Evolutionary conservation across 495 filamentous ascomycete genomes (phyloP).

Genomic region (Aspergillus hancockii): DNA sequence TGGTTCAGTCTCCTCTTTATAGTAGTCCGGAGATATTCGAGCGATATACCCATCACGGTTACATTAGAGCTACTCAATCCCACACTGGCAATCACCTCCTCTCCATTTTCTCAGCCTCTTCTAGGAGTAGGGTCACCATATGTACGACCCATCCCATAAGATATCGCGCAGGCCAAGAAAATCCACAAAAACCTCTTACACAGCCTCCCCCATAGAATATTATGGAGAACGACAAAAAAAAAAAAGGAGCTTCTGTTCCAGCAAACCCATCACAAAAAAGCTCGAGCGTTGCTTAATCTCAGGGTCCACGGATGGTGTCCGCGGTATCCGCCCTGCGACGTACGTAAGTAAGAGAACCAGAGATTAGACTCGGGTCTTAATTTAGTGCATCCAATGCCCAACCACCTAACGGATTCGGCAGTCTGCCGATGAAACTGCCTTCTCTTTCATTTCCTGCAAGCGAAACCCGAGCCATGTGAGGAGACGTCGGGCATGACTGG

Average conservation of each 20-base stretch:
- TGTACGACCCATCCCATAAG: no score
- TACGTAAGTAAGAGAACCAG: not conserved
- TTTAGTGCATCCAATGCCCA: not conserved
- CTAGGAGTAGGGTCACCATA: no score
- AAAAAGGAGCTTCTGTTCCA: not conserved
- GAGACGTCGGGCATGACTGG: not conserved
- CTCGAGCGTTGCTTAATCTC: not conserved
- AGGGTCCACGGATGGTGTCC: not conserved
- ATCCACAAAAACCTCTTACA: not conserved
- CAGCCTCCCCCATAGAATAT: not conserved
- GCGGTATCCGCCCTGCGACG: not conserved
- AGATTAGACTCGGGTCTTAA: constrained; percentile 1
- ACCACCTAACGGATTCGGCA: not conserved
- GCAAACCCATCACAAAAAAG: not conserved
- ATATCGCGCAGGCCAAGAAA: not conserved
- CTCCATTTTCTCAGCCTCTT: no score
- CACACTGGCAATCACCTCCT: not conserved
- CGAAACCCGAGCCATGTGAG: not conserved
- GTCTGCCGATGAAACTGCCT: not conserved
- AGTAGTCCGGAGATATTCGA: not conserved
- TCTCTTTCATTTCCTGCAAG: constrained; percentile 1
- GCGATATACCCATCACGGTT: not conserved
- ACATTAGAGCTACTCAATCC: not conserved
- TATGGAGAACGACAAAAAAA: not conserved
- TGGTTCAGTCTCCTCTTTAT: not conserved